A percentile compares a stretch with the other conserved stretches of the same genome.
Evolutionary conservation across 2,329 filamentous ascomycete species (phyloP).

Genomic region (Fusarium graminum): DNA sequence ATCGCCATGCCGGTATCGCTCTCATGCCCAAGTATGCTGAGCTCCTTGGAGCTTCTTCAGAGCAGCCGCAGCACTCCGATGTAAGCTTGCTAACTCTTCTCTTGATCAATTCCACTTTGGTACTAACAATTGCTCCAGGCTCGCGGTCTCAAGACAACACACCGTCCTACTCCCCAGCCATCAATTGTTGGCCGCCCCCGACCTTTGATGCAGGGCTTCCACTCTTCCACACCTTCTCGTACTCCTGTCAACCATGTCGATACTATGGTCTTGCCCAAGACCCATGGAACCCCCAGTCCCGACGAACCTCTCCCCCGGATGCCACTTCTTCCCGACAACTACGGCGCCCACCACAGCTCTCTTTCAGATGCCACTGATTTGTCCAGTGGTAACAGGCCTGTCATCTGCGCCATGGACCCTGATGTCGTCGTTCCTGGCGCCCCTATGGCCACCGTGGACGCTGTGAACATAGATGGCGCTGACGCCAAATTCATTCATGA

Average conservation of each 20-base stretch:
- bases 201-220: constrained; percentile 75
- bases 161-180: constrained; percentile 62
- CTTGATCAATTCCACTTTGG: neutral
- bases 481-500: constrained; percentile 67
- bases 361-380: constrained; percentile 60
- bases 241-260: constrained; percentile 61
- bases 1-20: constrained; percentile 56
- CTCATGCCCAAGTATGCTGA: constrained; percentile 64
- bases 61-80: constrained; percentile 54
- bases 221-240: constrained; percentile 60
- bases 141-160: constrained; percentile 61
- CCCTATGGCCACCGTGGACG: constrained; percentile 69
- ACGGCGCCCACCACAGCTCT: constrained; percentile 57
- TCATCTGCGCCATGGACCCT: constrained; percentile 69
- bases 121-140: constrained; percentile 48
- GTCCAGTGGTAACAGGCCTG: constrained; percentile 59
- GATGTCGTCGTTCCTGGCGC: constrained; percentile 64
- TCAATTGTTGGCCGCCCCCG: constrained; percentile 60
- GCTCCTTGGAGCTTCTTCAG: constrained; percentile 54
- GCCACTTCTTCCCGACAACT: constrained; percentile 72
- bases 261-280: constrained; percentile 65
- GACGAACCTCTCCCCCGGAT: constrained; percentile 63
- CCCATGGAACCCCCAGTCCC: constrained; percentile 50
- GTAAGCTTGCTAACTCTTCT: constrained; percentile 51
- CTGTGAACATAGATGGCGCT: constrained; percentile 68